Evolutionary conservation across 768 basidiomycete species (phyloP).

Genomic region (Lentinus brumalis): DNA sequence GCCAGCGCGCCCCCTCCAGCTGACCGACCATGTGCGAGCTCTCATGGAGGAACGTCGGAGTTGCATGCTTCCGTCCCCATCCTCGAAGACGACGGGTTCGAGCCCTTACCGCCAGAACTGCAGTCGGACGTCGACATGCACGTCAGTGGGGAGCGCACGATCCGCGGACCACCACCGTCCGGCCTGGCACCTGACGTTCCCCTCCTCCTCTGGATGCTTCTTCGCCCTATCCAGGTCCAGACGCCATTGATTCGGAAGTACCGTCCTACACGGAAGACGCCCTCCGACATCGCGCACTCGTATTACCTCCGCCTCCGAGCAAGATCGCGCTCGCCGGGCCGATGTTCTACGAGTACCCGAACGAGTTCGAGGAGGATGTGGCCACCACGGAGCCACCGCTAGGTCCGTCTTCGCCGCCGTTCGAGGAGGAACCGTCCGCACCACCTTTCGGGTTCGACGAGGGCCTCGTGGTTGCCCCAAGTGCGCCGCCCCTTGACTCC

Average conservation of each 20-base stretch:
- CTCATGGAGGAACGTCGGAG: constrained; percentile 12
- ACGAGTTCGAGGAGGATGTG: constrained; percentile 30
- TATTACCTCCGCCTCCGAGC: constrained; percentile 27
- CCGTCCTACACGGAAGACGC: constrained; percentile 24
- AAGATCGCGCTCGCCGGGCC: constrained; percentile 26
- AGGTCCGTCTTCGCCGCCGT: constrained; percentile 11
- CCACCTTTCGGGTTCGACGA: not conserved
- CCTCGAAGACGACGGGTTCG: constrained; percentile 26
- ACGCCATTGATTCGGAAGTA: constrained; percentile 7
- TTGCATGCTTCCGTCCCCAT: constrained; percentile 19
- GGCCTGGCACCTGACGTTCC: constrained; percentile 10
- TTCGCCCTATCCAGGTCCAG: constrained; percentile 1
- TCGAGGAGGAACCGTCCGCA: constrained; percentile 2
- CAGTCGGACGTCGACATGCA: constrained; percentile 9
- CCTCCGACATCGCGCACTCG: constrained; percentile 9
- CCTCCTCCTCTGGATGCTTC: constrained; percentile 1
- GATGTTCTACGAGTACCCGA: constrained; percentile 31
- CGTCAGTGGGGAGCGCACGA: not conserved
- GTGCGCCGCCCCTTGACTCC: constrained; percentile 14
- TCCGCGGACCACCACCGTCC: not conserved
- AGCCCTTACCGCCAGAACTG: constrained; percentile 15
- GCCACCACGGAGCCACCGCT: constrained; percentile 17
- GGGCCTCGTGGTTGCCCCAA: not conserved
- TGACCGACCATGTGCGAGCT: constrained; percentile 6
- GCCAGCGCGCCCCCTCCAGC: constrained; percentile 28